Evolutionary conservation across 1,284 basidiomycete species (phyloP).

Genomic region (Leccinum cinnamomeum): DNA sequence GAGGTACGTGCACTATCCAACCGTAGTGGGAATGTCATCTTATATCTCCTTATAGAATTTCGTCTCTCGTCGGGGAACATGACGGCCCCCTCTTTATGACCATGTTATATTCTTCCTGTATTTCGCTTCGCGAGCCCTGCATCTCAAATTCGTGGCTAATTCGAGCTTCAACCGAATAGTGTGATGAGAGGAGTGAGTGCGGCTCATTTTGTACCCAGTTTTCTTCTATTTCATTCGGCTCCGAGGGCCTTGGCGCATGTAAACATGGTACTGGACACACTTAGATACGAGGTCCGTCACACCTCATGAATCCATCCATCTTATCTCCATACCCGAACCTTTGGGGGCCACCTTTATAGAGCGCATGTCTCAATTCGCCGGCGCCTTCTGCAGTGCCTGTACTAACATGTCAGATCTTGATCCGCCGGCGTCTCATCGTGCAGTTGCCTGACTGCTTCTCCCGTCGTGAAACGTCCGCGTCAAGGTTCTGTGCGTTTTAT

Average conservation of each 20-base stretch:
- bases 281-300: background rate
- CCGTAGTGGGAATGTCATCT: background rate
- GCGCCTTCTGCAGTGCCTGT: background rate
- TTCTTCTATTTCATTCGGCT: background rate
- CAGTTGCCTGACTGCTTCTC: background rate
- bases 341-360: background rate
- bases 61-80: conserved; percentile 53
- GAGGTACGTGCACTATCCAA: conserved; percentile 46
- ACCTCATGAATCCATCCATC: background rate
- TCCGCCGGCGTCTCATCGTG: background rate
- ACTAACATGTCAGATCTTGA: background rate
- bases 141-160: background rate
- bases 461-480: background rate
- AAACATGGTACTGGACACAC: background rate
- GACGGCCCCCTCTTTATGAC: conserved; percentile 6
- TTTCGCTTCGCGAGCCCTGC: background rate
- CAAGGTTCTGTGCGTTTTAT: background rate
- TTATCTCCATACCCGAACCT: background rate
- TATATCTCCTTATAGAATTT: conserved; percentile 42
- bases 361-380: background rate
- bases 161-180: background rate
- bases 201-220: background rate
- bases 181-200: background rate
- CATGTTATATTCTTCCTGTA: conserved; percentile 1
- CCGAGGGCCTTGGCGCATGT: background rate